phyloP scores from a whole-genome alignment of 2,329 filamentous ascomycete species.

The Microascus cirrosus region DNA sequence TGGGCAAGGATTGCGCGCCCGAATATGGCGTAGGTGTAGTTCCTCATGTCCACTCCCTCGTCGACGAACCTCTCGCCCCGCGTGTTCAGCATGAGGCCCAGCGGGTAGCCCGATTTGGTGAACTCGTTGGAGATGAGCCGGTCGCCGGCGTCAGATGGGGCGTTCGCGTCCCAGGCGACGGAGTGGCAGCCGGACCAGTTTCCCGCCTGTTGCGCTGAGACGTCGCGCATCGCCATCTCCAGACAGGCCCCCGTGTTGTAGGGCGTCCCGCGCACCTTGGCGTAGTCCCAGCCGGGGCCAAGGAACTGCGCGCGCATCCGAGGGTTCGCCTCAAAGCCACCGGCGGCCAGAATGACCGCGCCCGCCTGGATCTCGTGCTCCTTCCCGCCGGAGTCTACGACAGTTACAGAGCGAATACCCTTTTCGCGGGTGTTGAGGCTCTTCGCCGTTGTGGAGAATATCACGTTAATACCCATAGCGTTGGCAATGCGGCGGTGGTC shows the following conservation, averaged over 20 bases:
- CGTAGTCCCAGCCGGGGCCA: constrained; percentile 51
- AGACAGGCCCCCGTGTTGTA: constrained; percentile 53
- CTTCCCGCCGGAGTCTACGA: constrained; percentile 17
- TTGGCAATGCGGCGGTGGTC: constrained; percentile 32
- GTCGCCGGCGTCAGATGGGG: constrained; percentile 41
- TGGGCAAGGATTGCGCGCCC: constrained; percentile 50
- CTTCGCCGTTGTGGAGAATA: constrained; percentile 33
- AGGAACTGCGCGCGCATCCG: constrained; percentile 39
- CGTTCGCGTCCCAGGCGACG: constrained; percentile 54
- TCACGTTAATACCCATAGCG: constrained; percentile 27
- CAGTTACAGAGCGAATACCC: constrained; percentile 14
- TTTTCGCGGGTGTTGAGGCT: constrained; percentile 16
- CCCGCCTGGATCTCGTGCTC: constrained; percentile 18
- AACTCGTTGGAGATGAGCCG: constrained; percentile 52
- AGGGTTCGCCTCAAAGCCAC: constrained; percentile 53
- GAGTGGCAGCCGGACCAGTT: constrained; percentile 57
- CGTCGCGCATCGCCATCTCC: constrained; percentile 35
- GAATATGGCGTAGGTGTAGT: constrained; percentile 58
- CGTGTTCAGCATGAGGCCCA: constrained; percentile 53
- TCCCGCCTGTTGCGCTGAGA: constrained; percentile 39
- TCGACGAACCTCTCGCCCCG: constrained; percentile 52
- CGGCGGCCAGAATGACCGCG: constrained; percentile 43
- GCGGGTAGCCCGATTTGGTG: constrained; percentile 58
- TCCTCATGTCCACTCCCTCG: constrained; percentile 53
- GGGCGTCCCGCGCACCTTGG: constrained; percentile 50